Percentiles rank a stretch among this genome's conserved stretches.
phyloP scores from a whole-genome alignment of 2,329 filamentous ascomycete genomes.

The Emmonsia crescens region DNA sequence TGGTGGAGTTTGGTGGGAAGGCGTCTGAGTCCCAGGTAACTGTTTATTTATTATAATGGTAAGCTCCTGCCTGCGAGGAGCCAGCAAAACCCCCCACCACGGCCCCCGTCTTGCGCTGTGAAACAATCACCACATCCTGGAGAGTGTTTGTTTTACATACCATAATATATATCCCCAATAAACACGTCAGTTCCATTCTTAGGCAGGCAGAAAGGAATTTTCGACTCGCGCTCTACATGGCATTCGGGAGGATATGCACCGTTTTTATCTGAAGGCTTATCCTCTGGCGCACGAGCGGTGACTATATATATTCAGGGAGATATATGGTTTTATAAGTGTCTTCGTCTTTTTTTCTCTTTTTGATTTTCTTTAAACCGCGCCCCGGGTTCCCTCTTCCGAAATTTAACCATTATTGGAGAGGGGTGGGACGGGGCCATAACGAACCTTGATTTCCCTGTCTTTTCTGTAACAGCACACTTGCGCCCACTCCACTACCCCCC shows the following conservation, averaged over 20 bases:
- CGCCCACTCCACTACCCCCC: not conserved
- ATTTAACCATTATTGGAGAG: not conserved
- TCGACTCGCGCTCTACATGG: slow-evolving; percentile 5
- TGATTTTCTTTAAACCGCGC: not conserved
- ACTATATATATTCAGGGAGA: not conserved
- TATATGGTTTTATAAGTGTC: not conserved
- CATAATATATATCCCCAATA: slow-evolving; percentile 10
- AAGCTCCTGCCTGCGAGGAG: no score
- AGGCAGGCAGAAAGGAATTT: slow-evolving; percentile 12
- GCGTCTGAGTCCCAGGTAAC: slow-evolving; percentile 29
- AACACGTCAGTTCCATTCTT: slow-evolving; percentile 9
- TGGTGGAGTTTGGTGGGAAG: slow-evolving; percentile 22
- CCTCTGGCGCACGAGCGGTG: not conserved
- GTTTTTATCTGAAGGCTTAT: not conserved
- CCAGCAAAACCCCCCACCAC: no score
- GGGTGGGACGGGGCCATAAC: not conserved
- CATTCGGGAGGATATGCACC: slow-evolving; percentile 4
- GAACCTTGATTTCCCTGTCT: not conserved
- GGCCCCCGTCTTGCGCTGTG: no score
- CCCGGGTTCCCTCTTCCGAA: not conserved
- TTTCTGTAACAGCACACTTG: not conserved
- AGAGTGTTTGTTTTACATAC: slow-evolving; percentile 2
- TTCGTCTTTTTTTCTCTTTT: not conserved
- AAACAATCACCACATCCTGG: not conserved
- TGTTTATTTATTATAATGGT: slow-evolving; percentile 2